Conservation (phyloP, 2,329 filamentous ascomycete species). For the Akanthomyces lecanii region DNA sequence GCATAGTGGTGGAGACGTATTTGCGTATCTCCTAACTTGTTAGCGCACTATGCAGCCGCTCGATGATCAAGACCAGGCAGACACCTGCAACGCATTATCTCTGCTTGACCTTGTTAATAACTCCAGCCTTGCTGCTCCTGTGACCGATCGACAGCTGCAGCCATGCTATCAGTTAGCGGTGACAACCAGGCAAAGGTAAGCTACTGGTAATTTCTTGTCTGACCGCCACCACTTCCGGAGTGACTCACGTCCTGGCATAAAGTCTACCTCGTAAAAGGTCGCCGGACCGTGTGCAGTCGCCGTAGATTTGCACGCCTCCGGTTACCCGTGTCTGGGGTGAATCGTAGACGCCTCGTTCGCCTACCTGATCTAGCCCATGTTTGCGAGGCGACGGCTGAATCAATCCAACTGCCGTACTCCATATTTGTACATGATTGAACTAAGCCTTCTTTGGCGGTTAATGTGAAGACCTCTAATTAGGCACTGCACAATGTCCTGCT, state of each 20-base stretch:
- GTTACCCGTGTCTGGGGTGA: background rate
- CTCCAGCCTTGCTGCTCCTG: background rate
- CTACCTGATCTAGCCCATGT: background rate
- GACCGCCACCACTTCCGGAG: background rate
- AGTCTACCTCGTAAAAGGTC: background rate
- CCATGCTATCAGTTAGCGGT: background rate
- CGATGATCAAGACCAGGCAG: background rate
- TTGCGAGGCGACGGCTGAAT: background rate
- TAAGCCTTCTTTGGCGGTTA: background rate
- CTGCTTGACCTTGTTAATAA: background rate
- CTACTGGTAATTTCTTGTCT: background rate
- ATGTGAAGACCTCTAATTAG: background rate
- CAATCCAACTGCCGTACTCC: background rate
- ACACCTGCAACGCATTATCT: background rate
- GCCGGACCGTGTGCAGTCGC: background rate
- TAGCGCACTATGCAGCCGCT: background rate
- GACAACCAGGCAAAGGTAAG: background rate
- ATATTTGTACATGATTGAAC: background rate
- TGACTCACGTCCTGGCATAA: background rate
- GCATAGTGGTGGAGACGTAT: background rate
- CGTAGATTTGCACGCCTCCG: constrained; percentile 1
- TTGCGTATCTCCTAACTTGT: background rate
- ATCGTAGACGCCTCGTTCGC: background rate
- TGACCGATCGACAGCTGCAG: background rate
- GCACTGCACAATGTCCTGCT: background rate